These are phyloP conservation scores for Gastrodia elata DNA, from an alignment of 106 monocot genomes.

Conservation along the genomic window DNA sequence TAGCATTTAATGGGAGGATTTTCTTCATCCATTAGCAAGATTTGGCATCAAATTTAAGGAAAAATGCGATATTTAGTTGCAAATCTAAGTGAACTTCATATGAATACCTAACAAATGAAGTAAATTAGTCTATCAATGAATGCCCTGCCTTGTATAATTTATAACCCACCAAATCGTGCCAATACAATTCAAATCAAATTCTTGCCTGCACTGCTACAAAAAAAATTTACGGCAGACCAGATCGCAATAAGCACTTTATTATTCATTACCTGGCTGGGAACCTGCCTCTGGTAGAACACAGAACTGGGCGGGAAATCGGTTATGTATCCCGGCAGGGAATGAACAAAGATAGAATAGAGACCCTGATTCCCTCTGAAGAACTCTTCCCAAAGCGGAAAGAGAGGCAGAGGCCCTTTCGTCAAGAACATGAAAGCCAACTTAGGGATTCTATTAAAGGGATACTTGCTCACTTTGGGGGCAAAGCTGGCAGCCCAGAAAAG, in stretches of 20 bases:
- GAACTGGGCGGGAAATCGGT: slow-evolving; percentile 21
- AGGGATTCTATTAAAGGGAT: slow-evolving; percentile 44
- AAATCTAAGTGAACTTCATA: too few relatives aligned
- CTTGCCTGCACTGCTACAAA: not conserved
- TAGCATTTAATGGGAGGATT: too few relatives aligned
- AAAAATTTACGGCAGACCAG: not conserved
- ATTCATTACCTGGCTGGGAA: slow-evolving; percentile 40
- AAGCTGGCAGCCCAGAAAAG: slow-evolving; percentile 47
- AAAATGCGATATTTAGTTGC: too few relatives aligned
- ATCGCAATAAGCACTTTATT: not conserved
- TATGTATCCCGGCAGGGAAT: slow-evolving; percentile 37
- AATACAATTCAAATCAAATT: not conserved
- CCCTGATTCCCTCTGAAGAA: slow-evolving; percentile 38
- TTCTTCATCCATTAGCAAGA: too few relatives aligned
- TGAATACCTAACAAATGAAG: not conserved
- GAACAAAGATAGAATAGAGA: slow-evolving; percentile 43
- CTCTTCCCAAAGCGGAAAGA: slow-evolving; percentile 50
- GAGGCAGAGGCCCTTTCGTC: slow-evolving; percentile 37
- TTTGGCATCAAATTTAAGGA: too few relatives aligned
- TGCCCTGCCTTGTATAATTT: not conserved
- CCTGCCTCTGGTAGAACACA: slow-evolving; percentile 38
- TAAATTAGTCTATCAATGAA: not conserved
- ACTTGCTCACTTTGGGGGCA: slow-evolving; percentile 34
- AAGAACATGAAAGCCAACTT: slow-evolving; percentile 62
- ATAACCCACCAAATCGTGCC: not conserved